Conservation (phyloP, 306 rosid genomes). For the Casuarina equisetifolia region DNA sequence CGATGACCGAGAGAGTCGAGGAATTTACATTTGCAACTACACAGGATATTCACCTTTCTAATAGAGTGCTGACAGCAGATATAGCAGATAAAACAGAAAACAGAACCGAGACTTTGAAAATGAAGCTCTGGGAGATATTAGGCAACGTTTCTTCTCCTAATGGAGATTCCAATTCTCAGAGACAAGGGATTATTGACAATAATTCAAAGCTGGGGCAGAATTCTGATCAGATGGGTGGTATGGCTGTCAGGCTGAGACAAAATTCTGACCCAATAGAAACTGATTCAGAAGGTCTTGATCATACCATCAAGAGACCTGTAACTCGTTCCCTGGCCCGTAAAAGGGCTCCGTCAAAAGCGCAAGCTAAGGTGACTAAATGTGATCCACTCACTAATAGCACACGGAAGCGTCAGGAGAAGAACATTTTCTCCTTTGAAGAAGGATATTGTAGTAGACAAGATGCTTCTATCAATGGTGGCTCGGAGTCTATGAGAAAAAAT, state of each 20-base stretch:
- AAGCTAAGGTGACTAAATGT: conserved; percentile 38
- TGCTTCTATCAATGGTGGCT: conserved; percentile 40
- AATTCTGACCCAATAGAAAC: conserved; percentile 87
- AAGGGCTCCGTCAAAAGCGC: conserved; percentile 44
- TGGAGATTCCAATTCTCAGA: conserved; percentile 43
- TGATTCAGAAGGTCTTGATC: conserved; percentile 70
- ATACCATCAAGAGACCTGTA: conserved; percentile 54
- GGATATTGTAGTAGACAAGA: conserved; percentile 34
- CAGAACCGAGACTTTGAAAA: conserved; percentile 68
- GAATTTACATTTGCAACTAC: conserved; percentile 53
- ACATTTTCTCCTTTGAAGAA: conserved; percentile 40
- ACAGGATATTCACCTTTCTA: conserved; percentile 36
- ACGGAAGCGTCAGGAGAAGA: conserved; percentile 44
- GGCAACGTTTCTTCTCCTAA: conserved; percentile 63
- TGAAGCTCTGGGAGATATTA: conserved; percentile 83
- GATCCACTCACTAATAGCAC: conserved; percentile 34
- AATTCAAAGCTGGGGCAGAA: conserved; percentile 37
- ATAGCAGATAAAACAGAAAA: conserved; percentile 49
- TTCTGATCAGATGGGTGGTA: conserved; percentile 40
- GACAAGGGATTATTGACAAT: conserved; percentile 35
- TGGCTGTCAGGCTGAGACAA: conserved; percentile 44
- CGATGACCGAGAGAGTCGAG: conserved; percentile 35
- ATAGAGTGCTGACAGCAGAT: conserved; percentile 37
- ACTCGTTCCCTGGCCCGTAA: conserved; percentile 60
- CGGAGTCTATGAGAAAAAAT: conserved; percentile 42